These are phyloP conservation scores for Hypoxylon rickii DNA, from an alignment of 495 filamentous ascomycete species.

Conservation along the genomic window DNA sequence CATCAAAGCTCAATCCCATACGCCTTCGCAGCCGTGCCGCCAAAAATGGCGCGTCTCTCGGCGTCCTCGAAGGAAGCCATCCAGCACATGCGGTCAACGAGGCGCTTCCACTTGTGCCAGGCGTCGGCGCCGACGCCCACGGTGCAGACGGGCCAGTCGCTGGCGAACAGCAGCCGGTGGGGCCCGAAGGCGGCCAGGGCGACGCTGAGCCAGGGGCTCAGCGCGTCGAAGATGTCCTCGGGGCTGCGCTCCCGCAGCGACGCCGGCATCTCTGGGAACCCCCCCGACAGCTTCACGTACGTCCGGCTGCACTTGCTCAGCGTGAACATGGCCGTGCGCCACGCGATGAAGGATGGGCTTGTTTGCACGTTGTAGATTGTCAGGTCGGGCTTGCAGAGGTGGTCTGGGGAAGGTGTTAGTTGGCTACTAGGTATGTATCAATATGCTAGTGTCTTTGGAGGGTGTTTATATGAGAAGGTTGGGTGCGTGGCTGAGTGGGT, in stretches of 20 bases:
- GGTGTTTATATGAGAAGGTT: too few relatives aligned
- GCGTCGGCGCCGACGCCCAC: conserved; percentile 60
- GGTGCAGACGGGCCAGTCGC: conserved; percentile 89
- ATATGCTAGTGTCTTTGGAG: too few relatives aligned
- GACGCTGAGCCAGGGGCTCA: conserved; percentile 67
- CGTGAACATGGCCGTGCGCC: conserved; percentile 59
- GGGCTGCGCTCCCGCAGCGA: conserved; percentile 43
- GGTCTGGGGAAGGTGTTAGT: conserved; percentile 56
- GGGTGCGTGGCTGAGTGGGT: not conserved
- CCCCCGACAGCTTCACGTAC: conserved; percentile 89
- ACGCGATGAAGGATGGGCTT: conserved; percentile 60
- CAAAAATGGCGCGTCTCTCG: conserved; percentile 69
- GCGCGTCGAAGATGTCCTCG: conserved; percentile 53
- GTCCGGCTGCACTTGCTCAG: conserved; percentile 62
- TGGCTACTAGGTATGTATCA: not conserved
- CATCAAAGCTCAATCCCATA: conserved; percentile 58
- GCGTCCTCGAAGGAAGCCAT: conserved; percentile 58
- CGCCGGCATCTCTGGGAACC: conserved; percentile 72
- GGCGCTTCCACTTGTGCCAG: conserved; percentile 61
- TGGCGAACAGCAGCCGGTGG: conserved; percentile 81
- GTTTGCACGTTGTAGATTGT: conserved; percentile 56
- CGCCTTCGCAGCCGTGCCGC: conserved; percentile 65
- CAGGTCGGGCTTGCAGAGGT: conserved; percentile 86
- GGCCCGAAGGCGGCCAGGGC: conserved; percentile 71
- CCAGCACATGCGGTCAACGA: conserved; percentile 64